Evolutionary conservation across 106 monocot genomes (phyloP).

Genomic region (Iris macrosiphon): DNA sequence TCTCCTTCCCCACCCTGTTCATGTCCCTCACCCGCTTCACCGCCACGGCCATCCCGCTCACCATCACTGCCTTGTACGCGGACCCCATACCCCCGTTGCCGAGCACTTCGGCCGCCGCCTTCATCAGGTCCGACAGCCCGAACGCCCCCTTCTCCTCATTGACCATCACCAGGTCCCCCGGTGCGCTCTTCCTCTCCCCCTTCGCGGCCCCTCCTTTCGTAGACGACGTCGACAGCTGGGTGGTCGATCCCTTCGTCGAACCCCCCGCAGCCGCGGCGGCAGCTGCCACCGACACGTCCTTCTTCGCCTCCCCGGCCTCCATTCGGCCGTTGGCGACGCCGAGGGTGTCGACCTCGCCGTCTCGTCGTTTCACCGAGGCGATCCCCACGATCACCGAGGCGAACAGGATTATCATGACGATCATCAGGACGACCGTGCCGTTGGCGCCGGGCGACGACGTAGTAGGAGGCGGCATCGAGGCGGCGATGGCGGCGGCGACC

Average conservation of each 20-base stretch:
- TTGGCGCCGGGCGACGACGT: too few species aligned
- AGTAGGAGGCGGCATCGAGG: too few species aligned
- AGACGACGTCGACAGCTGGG: too few species aligned
- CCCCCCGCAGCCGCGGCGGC: background rate
- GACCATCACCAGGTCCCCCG: constrained; percentile 43
- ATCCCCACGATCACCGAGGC: background rate
- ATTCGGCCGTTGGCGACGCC: constrained; percentile 7
- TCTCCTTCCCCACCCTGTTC: constrained; percentile 45
- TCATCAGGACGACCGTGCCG: background rate
- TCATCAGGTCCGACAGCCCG: constrained; percentile 67
- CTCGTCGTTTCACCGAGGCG: background rate
- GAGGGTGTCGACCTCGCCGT: constrained; percentile 6
- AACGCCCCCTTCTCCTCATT: constrained; percentile 51
- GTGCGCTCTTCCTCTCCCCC: background rate
- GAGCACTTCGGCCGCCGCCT: constrained; percentile 82
- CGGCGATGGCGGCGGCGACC: constrained; percentile 8
- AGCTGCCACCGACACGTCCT: background rate
- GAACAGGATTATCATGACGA: background rate
- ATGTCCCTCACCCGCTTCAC: constrained; percentile 73
- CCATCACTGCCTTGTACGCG: constrained; percentile 54
- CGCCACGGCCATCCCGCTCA: constrained; percentile 25
- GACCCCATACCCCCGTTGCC: constrained; percentile 67
- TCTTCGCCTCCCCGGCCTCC: constrained; percentile 2
- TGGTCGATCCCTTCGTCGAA: background rate
- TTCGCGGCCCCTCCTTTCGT: too few species aligned